Base-by-base conservation (phyloP, 192 early-diverging fungal genomes). In the Podila verticillata region DNA sequence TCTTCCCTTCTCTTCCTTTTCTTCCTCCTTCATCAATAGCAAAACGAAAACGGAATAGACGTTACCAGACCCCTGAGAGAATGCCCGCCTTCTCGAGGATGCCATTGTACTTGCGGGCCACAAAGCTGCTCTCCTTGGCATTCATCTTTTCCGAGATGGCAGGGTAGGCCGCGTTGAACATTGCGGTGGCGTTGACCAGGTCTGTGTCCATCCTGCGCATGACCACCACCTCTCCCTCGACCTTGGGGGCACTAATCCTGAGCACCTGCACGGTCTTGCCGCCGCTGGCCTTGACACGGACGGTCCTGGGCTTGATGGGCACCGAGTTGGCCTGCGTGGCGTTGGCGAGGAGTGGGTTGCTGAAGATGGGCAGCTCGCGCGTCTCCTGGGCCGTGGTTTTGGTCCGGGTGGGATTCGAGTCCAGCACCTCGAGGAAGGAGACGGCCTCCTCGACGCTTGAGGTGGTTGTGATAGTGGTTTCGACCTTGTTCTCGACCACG, bases 91-190 rank as follows among this genome's bases (percentile, higher is more conserved):
- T 80, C 26, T 80, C 77, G 13, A 68, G 36, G 1, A 35, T 17
- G 7, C 77, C 77, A 0, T 72, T 35, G 31, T 68, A 80, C 48
- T 80, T 80, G 61, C 70, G 70, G 3, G 70, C 61, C 28, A 80
- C 66, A 47, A 59, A 80, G 6, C 6, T 20, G 26, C 61, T 68
- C 57, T 80, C 77, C 65, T 80, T 80, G 56, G 61, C 66, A 51
- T 72, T 59, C 77, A 80, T 80, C 77, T 80, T 80, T 56, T 80
- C 77, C 32, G 77, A 80, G 49, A 80, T 65, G 57, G 80, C 73
- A 32, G 80, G 80, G 56, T 82, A 82, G 20, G 80, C 80, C 8
- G 80, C 80, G 39, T 74, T 82, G 70, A 70, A 82, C 80, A 82
- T 82, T 10, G 72, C 66, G 0, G 72, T 74, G 47, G 80, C 80